Percentiles rank a stretch among this genome's conserved stretches.
Conservation (phyloP, 78 protist species). For the Tieghemostelium lacteum region DNA sequence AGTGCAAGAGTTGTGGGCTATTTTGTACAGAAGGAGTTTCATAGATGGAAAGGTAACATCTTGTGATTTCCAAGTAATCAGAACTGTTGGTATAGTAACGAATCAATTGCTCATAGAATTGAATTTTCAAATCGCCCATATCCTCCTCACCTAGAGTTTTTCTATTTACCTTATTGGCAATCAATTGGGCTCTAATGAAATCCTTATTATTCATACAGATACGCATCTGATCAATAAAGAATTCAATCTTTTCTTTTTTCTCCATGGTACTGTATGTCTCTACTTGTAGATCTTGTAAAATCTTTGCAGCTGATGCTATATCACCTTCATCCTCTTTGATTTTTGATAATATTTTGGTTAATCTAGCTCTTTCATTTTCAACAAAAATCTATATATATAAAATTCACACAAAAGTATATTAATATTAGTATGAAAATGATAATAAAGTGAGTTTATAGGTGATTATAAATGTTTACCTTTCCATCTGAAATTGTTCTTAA, state of each 20-base stretch:
- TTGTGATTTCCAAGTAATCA: constrained; percentile 75
- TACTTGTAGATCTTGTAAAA: constrained; percentile 89
- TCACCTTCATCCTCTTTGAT: constrained; percentile 87
- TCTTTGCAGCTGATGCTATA: constrained; percentile 78
- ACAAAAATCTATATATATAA: constrained; percentile 80
- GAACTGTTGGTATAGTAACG: constrained; percentile 61
- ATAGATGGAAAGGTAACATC: constrained; percentile 85
- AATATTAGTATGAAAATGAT: not conserved
- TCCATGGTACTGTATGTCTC: constrained; percentile 92
- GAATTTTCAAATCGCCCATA: constrained; percentile 72
- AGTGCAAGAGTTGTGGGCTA: constrained; percentile 13
- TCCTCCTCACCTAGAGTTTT: constrained; percentile 69
- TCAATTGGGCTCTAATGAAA: constrained; percentile 77
- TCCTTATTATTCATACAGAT: constrained; percentile 84
- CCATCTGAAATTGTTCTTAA: constrained; percentile 84
- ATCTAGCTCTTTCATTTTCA: constrained; percentile 90
- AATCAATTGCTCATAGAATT: constrained; percentile 74
- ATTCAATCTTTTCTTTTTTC: constrained; percentile 86
- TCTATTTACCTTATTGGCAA: constrained; percentile 80
- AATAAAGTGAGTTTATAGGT: not conserved
- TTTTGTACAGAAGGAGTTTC: constrained; percentile 83
- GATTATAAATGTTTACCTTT: constrained; percentile 26
- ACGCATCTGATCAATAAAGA: constrained; percentile 90
- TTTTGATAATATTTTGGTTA: constrained; percentile 75
- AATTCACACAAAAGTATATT: not conserved